A percentile compares a stretch with the other conserved stretches of the same genome.
These are phyloP conservation scores for Thielaviopsis musarum DNA, from an alignment of 2,329 filamentous ascomycete species.

Conservation along the genomic window DNA sequence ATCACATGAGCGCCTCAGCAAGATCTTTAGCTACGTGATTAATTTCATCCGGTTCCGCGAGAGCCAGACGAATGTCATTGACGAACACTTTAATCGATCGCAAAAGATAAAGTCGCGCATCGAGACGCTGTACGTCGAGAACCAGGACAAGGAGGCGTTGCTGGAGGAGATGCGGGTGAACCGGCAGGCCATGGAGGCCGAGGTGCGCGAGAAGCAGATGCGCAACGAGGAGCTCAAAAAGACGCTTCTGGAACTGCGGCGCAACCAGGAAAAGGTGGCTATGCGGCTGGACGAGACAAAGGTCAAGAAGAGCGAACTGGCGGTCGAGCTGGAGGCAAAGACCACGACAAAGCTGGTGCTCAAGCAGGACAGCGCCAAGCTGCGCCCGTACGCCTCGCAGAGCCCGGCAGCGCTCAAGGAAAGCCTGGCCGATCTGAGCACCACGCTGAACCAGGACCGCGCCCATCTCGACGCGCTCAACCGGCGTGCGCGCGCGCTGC, in stretches of 20 bases:
- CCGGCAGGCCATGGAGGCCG: slow-evolving; percentile 61
- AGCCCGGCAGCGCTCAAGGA: slow-evolving; percentile 71
- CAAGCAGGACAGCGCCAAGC: slow-evolving; percentile 72
- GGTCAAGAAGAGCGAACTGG: slow-evolving; percentile 60
- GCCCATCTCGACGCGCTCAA: slow-evolving; percentile 76
- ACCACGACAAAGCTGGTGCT: slow-evolving; percentile 52
- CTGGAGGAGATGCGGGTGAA: slow-evolving; percentile 68
- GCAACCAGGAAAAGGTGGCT: slow-evolving; percentile 68
- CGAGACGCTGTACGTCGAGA: slow-evolving; percentile 68
- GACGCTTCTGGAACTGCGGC: slow-evolving; percentile 60
- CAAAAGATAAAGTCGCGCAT: slow-evolving; percentile 77
- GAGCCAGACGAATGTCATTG: slow-evolving; percentile 75
- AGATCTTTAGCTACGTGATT: slow-evolving; percentile 95
- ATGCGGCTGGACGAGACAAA: slow-evolving; percentile 72
- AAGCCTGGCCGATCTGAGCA: slow-evolving; percentile 63
- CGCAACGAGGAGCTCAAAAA: slow-evolving; percentile 79
- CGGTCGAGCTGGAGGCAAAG: slow-evolving; percentile 53
- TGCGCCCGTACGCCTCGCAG: slow-evolving; percentile 83
- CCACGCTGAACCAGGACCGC: slow-evolving; percentile 63
- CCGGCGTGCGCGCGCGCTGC: slow-evolving; percentile 69
- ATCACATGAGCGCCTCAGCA: slow-evolving; percentile 75
- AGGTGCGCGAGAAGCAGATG: slow-evolving; percentile 69
- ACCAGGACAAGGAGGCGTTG: slow-evolving; percentile 69
- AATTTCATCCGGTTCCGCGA: slow-evolving; percentile 97
- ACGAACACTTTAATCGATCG: slow-evolving; percentile 83